phyloP scores from a whole-genome alignment of 1,284 basidiomycete species.

The Rhizoctonia solani region DNA sequence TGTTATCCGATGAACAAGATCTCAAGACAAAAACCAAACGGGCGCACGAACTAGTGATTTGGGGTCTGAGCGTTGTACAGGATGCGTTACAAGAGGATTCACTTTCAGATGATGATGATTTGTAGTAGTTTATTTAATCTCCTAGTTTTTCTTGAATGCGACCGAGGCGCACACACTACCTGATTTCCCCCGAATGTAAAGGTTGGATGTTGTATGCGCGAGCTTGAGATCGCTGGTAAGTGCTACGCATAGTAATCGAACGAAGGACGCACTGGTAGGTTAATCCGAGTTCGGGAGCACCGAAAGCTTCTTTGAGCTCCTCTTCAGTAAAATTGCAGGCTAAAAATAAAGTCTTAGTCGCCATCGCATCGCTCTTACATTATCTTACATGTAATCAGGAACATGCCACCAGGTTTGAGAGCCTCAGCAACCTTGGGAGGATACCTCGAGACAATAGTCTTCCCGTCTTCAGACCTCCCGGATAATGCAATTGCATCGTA shows the following conservation, averaged over 20 bases:
- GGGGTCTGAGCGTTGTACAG: conserved; percentile 18
- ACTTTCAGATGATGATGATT: conserved; percentile 27
- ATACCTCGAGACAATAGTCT: conserved; percentile 63
- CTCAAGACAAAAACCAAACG: conserved; percentile 9
- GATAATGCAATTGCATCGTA: conserved; percentile 86
- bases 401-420: conserved; percentile 68
- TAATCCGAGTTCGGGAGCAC: conserved; percentile 54
- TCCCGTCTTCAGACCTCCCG: conserved; percentile 60
- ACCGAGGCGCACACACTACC: conserved; percentile 75
- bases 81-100: conserved; percentile 24
- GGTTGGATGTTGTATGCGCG: conserved; percentile 67
- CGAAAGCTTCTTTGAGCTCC: conserved; percentile 69
- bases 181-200: conserved; percentile 77
- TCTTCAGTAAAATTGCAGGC: conserved; percentile 90
- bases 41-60: conserved; percentile 15
- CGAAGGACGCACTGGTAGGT: conserved; percentile 60
- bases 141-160: conserved; percentile 64
- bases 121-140: not conserved
- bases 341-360: conserved; percentile 42
- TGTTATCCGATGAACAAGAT: not conserved
- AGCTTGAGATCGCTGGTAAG: conserved; percentile 50
- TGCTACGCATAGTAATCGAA: not conserved
- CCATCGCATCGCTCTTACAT: not conserved
- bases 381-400: conserved; percentile 79
- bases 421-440: conserved; percentile 61